Evolutionary conservation across 306 rosid species (phyloP), one percentile per base, ranked within the genome.

Genomic region (Quercus glauca): DNA sequence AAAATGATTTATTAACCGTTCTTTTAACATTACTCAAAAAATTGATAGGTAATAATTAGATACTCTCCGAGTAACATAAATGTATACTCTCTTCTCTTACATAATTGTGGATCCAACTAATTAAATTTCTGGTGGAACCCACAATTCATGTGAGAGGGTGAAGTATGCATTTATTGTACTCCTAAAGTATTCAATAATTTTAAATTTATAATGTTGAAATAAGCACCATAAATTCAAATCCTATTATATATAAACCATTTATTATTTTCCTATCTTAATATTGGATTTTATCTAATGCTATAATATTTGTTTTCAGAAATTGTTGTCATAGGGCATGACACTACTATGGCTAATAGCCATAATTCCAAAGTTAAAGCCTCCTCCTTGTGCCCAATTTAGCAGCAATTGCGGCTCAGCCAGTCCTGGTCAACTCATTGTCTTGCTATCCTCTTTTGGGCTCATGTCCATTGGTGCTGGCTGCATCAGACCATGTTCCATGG

Each of bases 381-480:
- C 80, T 5, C 19, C 57, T 15, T 64, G 73, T 35, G 43, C 51
- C 26, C 68, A 14, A 15, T 79, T 49, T 15, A 73, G 51, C 33
- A 21, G 8, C 12, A 21, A 14, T 18, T 73, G 78, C 21, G 35
- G 29, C 5, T 29, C 77, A 20, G 33, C 69, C 15, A 63, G 35
- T 12, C 31, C 58, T 5, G 28, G 20, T 43, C 83, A 79, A 29
- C 78, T 79, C 18, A 20, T 21, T 3, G 12, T 52, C 12, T 55
- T 79, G 55, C 65, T 59, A 41, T 61, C 15, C 53, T 80, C 89
- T n/a, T 73, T 89, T 8, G 87, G 75, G 45, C 69, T 89, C 51
- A 73, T 89, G 20, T 89, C 92, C 23, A 81, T 89, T 58, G 92
- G 90, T 78, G 90, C 92, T 12, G 92, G 92, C 65, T 85, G 90